Evolutionary conservation across 306 rosid genomes (phyloP), one percentile per base, ranked within the genome.

Genomic region (Castanea mollissima): DNA sequence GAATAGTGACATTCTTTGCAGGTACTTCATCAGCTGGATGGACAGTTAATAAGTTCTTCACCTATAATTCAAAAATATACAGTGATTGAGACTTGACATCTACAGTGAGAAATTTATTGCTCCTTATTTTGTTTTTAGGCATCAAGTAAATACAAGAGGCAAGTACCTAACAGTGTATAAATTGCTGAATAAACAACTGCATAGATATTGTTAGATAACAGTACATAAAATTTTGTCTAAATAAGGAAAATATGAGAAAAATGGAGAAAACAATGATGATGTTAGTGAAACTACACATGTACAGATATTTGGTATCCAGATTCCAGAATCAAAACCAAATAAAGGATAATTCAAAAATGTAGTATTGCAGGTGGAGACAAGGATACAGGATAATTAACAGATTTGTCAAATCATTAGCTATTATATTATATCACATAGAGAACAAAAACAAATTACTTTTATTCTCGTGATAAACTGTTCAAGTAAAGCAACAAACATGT

Each of bases 1-100:
- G 89, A n/a, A 92, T 86, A 34, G 98, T 92, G 67, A 92, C 97
- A 80, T 76, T 95, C 90, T 92, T 95, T 74, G 91, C 95, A 2
- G 93, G 93, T 55, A 76, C 69, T 79, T 90, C 93, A 55, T 95
- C 92, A 79, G 89, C 95, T 55, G 96, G 94, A 64, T 90, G 87
- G 73, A 89, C 71, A 46, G 93, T 91, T 69, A 95, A 87, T 72
- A 95, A 86, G 84, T 95, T 95, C 87, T 95, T 95, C 13, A 89
- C 92, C 99, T 95, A 68, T 81, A 84, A 74, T 69, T 52, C 31
- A 18, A 58, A 35, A 58, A 4, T 31, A 38, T 20, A 87, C 4
- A 31, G 41, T 64, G 68, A 60, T 12, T 11, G 4, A 6, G 23
- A 56, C 62, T n/a, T 56, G 25, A 56, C 35, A 27, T 62, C 68